These are phyloP conservation scores for Stentor roeselii DNA, from an alignment of 73 alveolate genomes.

Conservation along the genomic window DNA sequence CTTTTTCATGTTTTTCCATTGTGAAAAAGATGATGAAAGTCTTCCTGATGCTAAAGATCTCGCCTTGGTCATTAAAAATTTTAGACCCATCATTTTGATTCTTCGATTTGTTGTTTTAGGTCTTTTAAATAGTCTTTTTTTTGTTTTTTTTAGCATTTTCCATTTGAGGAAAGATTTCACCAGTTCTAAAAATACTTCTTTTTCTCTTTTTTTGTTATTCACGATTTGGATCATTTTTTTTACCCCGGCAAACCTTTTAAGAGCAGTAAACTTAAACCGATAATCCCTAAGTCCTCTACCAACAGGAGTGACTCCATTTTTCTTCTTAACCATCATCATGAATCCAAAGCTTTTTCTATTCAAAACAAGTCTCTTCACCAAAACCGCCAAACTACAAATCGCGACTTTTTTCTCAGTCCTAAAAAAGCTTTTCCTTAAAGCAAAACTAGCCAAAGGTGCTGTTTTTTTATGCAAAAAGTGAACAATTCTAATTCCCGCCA, in stretches of 20 bases:
- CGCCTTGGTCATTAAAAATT: background rate
- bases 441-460: background rate
- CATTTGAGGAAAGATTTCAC: background rate
- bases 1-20: background rate
- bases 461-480: background rate
- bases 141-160: background rate
- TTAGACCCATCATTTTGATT: background rate
- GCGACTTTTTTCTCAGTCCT: background rate
- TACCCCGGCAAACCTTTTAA: background rate
- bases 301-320: background rate
- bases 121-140: background rate
- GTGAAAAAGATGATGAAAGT: background rate
- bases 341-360: background rate
- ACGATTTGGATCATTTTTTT: background rate
- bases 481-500: background rate
- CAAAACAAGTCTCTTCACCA: no score
- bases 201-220: no score
- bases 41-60: background rate
- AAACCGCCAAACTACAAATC: background rate
- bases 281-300: background rate
- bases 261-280: background rate
- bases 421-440: background rate
- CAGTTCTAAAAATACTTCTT: background rate
- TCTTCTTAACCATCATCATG: background rate
- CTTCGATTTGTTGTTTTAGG: background rate